These are phyloP conservation scores for Metschnikowia peoriensis DNA, from an alignment of 805 yeast species.

Conservation along the genomic window DNA sequence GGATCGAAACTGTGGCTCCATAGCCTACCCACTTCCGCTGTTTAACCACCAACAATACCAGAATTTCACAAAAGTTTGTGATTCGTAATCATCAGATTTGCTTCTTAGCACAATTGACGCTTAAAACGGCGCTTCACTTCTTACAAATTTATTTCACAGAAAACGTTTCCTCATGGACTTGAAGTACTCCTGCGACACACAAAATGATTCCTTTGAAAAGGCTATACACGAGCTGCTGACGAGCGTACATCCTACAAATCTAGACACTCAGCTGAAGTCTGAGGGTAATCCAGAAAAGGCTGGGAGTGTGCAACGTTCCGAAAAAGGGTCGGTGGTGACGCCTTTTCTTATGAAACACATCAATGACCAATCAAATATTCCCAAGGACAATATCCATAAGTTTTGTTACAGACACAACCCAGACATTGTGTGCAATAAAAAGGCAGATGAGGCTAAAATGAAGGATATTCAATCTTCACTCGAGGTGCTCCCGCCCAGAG, in stretches of 20 bases:
- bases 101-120: no score
- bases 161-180: conserved; percentile 10
- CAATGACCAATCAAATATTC: conserved; percentile 41
- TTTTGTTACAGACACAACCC: conserved; percentile 96
- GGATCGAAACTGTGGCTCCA: background rate
- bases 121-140: no score
- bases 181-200: conserved; percentile 12
- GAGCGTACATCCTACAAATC: background rate
- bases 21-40: background rate
- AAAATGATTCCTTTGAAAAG: conserved; percentile 2
- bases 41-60: no score
- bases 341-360: conserved; percentile 43
- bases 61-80: no score
- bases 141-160: no score
- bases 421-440: conserved; percentile 69
- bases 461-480: conserved; percentile 56
- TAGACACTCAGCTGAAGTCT: background rate
- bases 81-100: no score
- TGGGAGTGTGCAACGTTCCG: background rate
- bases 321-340: conserved; percentile 30
- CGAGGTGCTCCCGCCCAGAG: conserved; percentile 62
- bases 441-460: conserved; percentile 63
- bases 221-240: background rate
- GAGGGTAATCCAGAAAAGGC: background rate
- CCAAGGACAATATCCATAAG: conserved; percentile 54